Base-by-base conservation (phyloP, 306 rosid genomes). In the Spatholobus suberectus region DNA sequence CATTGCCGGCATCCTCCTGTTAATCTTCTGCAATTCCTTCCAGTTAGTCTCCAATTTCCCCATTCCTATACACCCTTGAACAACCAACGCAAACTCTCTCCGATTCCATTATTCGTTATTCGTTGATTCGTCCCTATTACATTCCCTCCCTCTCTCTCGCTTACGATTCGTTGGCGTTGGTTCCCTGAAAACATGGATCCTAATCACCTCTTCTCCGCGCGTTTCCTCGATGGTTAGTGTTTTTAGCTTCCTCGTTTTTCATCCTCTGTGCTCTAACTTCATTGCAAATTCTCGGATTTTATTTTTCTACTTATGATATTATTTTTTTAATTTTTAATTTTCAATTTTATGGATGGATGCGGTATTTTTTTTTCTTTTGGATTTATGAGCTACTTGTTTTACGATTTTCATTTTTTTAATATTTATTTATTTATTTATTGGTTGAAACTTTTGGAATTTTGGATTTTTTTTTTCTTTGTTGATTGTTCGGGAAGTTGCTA, bases 41-140 rank as follows among this genome's bases (percentile, higher is more conserved):
- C 92, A 86, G 38, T 82, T 89, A 71, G 82, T 89, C 37, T 89
- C 92, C 4, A 89, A 89, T 87, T 87, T 89, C 77, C 86, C 87
- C 8, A 81, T 24, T 73, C 92, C 92, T 87, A 89, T 89, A 89
- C 92, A 87, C 89, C 89, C 79, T 52, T 82, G 47, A 72, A 2
- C 23, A 3, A 6, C 12, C 15, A 7, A 9, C 1, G n/a, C n/a
- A n/a, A 15, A 78, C 21, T 10, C 32, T 9, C 10, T 9, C n/a
- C 17, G 21, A n/a, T 5, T 46, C 46, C n/a, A 4, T 17, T 14
- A 55, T 57, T 73, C 75, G 4, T 8, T 66, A 61, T 38, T 34
- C 61, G 29, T 54, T 54, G 13, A 7, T 43, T 61, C 46, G 1
- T 54, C 61, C 21, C 80, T 61, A 1, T 47, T 54, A 8, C 0